phyloP scores from a whole-genome alignment of 2,329 filamentous ascomycete species.

The Curvularia sp. region DNA sequence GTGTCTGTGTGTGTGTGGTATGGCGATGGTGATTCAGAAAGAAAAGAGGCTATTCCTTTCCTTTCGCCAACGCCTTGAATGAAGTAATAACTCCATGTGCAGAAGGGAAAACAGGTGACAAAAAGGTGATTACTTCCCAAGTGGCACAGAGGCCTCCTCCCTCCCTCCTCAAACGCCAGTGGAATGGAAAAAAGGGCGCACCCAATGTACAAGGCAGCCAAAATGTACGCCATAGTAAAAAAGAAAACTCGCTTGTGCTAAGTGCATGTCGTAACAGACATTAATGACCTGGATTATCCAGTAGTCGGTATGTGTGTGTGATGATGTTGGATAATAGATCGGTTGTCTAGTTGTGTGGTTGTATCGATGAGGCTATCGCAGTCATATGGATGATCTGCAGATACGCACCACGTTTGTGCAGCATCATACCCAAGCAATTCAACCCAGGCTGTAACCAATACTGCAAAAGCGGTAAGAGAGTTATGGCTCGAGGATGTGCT shows the following conservation, averaged over 20 bases:
- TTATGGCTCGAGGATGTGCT: neutral
- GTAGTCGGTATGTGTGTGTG: neutral
- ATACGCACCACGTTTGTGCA: neutral
- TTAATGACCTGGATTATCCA: conserved; percentile 1
- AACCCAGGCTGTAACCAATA: neutral
- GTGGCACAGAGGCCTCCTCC: conserved; percentile 5
- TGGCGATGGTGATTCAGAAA: neutral
- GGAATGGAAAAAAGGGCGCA: neutral
- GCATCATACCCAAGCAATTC: neutral
- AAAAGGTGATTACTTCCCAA: conserved; percentile 2
- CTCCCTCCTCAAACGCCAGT: conserved; percentile 4
- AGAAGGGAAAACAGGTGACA: neutral
- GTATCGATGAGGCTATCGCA: neutral
- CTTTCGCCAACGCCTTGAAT: neutral
- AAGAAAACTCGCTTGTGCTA: neutral
- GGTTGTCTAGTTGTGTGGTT: neutral
- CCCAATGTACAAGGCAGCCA: neutral
- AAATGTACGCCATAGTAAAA: neutral
- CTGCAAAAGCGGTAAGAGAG: neutral
- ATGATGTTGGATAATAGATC: neutral
- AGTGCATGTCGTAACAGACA: conserved; percentile 3
- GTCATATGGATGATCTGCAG: neutral
- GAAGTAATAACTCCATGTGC: neutral
- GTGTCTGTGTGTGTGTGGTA: neutral
- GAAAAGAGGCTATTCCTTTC: neutral